These are phyloP conservation scores for Mycocentrospora acerina DNA, from an alignment of 2,329 filamentous ascomycete genomes.

Conservation along the genomic window DNA sequence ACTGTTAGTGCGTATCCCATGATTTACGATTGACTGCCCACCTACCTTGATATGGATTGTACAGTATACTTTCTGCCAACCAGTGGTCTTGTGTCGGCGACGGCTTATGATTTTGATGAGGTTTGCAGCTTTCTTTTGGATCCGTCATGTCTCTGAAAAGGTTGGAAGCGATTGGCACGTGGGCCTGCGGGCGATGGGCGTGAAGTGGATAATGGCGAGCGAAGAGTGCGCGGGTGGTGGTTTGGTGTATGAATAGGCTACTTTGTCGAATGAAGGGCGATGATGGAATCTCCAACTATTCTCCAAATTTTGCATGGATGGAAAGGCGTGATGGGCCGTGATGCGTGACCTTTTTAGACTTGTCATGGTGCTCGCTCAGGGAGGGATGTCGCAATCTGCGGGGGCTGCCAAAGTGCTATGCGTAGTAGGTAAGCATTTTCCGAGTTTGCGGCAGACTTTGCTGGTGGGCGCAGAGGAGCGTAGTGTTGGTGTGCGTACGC, in stretches of 20 bases:
- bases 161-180: slow-evolving; percentile 2
- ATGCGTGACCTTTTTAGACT: not conserved
- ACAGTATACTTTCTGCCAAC: slow-evolving; percentile 18
- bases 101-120: slow-evolving; percentile 19
- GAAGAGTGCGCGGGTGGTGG: slow-evolving; percentile 3
- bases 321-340: no score
- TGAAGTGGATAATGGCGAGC: not conserved
- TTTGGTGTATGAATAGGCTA: slow-evolving; percentile 20
- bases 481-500: no score
- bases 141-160: slow-evolving; percentile 8
- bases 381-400: no score
- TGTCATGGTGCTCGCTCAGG: no score
- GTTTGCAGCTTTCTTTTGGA: slow-evolving; percentile 18
- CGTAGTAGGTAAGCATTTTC: no score
- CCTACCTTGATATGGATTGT: slow-evolving; percentile 18
- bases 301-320: no score
- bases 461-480: no score
- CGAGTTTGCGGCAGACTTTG: no score
- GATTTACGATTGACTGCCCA: slow-evolving; percentile 2
- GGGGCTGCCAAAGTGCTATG: no score
- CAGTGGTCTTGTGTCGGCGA: slow-evolving; percentile 7
- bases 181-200: not conserved
- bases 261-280: not conserved
- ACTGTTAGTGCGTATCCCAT: slow-evolving; percentile 2
- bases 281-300: not conserved